These are phyloP conservation scores for Cornus controversa DNA, from an alignment of 148 eudicot genomes.

Conservation along the genomic window DNA sequence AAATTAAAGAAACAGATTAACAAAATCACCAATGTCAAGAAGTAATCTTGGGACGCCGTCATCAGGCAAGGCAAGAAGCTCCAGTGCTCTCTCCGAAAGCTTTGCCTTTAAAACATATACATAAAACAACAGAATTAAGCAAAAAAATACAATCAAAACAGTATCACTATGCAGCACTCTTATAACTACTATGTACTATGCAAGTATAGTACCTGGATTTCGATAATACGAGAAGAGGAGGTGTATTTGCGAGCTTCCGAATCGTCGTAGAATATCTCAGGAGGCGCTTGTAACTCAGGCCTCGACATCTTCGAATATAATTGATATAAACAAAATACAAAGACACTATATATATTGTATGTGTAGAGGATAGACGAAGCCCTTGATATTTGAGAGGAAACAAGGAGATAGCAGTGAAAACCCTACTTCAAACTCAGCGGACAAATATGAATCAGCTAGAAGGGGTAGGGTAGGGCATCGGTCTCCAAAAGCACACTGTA, in stretches of 20 bases:
- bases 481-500: too few relatives aligned
- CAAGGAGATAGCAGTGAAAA: too few relatives aligned
- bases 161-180: background rate
- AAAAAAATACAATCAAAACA: background rate
- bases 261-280: conserved; percentile 85
- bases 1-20: background rate
- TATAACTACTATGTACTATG: background rate
- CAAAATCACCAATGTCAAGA: conserved; percentile 70
- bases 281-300: conserved; percentile 83
- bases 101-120: conserved; percentile 50
- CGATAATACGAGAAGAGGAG: conserved; percentile 90
- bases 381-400: too few relatives aligned
- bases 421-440: too few relatives aligned
- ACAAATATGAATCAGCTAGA: too few relatives aligned
- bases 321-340: too few relatives aligned
- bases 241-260: conserved; percentile 91
- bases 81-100: conserved; percentile 84
- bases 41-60: conserved; percentile 81
- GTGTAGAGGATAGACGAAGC: too few relatives aligned
- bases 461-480: too few relatives aligned
- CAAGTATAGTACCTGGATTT: conserved; percentile 63
- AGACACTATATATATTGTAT: too few relatives aligned
- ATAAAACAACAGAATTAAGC: background rate
- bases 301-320: conserved; percentile 41
- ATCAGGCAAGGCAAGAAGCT: conserved; percentile 88